A percentile compares a stretch with the other conserved stretches of the same genome.
These are phyloP conservation scores for Penicillium sp. DNA, from an alignment of 2,329 filamentous ascomycete genomes.

Conservation along the genomic window DNA sequence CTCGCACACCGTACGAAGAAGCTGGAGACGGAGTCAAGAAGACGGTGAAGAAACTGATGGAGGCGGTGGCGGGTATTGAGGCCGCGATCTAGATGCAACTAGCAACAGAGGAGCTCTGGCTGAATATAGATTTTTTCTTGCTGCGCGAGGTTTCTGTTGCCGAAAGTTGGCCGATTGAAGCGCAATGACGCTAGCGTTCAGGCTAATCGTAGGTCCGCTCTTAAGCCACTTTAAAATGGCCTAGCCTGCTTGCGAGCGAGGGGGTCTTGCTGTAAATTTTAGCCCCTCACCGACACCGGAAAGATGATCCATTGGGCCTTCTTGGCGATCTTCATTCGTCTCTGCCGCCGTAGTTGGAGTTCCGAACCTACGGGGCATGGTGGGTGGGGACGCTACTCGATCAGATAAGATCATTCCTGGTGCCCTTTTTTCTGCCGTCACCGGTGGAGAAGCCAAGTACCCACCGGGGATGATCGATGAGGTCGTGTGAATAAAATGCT, in stretches of 20 bases:
- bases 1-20: slow-evolving; percentile 61
- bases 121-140: background rate
- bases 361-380: slow-evolving; percentile 5
- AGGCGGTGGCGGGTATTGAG: slow-evolving; percentile 43
- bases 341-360: slow-evolving; percentile 7
- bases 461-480: background rate
- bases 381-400: slow-evolving; percentile 20
- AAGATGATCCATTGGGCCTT: slow-evolving; percentile 2
- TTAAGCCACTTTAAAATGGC: background rate
- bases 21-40: slow-evolving; percentile 46
- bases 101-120: background rate
- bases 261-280: background rate
- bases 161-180: background rate
- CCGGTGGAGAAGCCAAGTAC: slow-evolving; percentile 4
- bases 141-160: background rate
- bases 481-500: background rate
- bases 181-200: background rate
- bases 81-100: slow-evolving; percentile 18
- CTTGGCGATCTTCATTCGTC: slow-evolving; percentile 8
- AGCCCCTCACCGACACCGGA: slow-evolving; percentile 10
- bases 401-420: slow-evolving; percentile 25
- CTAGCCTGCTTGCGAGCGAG: slow-evolving; percentile 6
- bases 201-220: background rate
- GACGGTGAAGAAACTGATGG: slow-evolving; percentile 42
- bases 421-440: slow-evolving; percentile 1